Evolutionary conservation across 257 asterid species (phyloP).

Genomic region (Ligustrum vulgare): DNA sequence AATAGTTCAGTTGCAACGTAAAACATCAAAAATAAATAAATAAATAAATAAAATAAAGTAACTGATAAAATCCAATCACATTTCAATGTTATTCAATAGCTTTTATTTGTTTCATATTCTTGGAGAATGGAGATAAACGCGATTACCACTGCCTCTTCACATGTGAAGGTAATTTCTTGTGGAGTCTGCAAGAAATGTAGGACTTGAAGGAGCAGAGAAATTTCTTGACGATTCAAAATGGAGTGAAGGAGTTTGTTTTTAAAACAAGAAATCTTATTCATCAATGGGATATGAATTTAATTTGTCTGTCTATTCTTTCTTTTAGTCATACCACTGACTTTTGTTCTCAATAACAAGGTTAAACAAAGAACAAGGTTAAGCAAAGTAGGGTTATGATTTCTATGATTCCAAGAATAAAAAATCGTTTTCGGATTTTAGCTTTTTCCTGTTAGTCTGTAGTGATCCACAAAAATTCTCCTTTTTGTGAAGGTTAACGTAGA

Average conservation of each 20-base stretch:
- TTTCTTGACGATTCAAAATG: conserved; percentile 84
- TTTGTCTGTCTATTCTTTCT: not conserved
- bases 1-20: too few species aligned
- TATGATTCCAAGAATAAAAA: not conserved
- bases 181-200: conserved; percentile 75
- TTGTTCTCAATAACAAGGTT: too few species aligned
- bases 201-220: conserved; percentile 88
- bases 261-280: conserved; percentile 9
- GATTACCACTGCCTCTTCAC: conserved; percentile 14
- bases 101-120: not conserved
- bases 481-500: conserved; percentile 58
- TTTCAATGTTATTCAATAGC: not conserved
- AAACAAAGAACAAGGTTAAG: not conserved
- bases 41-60: too few species aligned
- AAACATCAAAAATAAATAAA: too few species aligned
- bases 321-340: not conserved
- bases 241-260: conserved; percentile 60
- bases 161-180: conserved; percentile 62
- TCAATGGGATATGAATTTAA: not conserved
- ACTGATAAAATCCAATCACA: too few species aligned
- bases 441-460: not conserved
- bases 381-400: not conserved
- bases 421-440: not conserved
- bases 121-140: not conserved
- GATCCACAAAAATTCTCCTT: not conserved